These are phyloP conservation scores for Alternaria panax DNA, from an alignment of 2,329 filamentous ascomycete genomes.

Conservation along the genomic window DNA sequence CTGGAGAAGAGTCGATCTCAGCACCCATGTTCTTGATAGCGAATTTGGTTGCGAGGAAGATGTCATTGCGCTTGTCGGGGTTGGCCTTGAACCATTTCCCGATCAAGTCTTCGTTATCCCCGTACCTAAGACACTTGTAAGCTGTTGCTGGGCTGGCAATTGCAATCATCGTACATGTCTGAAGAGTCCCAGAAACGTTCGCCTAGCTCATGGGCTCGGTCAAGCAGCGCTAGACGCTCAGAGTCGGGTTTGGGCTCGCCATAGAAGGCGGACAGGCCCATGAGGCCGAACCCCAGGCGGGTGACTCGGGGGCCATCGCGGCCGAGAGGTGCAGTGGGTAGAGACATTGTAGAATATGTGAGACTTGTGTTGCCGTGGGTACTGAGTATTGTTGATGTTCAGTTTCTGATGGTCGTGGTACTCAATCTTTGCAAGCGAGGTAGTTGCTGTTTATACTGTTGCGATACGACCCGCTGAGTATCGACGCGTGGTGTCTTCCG, in stretches of 20 bases:
- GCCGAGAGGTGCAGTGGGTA: slow-evolving; percentile 59
- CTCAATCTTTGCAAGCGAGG: not conserved
- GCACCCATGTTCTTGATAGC: slow-evolving; percentile 53
- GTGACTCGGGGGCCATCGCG: slow-evolving; percentile 61
- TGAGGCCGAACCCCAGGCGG: slow-evolving; percentile 62
- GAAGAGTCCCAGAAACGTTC: slow-evolving; percentile 47
- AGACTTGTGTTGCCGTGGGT: not conserved
- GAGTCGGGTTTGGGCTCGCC: slow-evolving; percentile 57
- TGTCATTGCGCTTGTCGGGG: slow-evolving; percentile 53
- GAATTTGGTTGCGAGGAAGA: slow-evolving; percentile 55
- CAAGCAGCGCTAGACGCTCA: slow-evolving; percentile 61
- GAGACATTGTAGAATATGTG: slow-evolving; percentile 31
- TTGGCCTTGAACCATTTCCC: slow-evolving; percentile 47
- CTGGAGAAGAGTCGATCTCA: slow-evolving; percentile 50
- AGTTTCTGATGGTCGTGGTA: not conserved
- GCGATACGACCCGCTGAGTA: not conserved
- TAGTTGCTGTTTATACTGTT: not conserved
- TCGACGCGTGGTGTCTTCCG: not conserved
- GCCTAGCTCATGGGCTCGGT: slow-evolving; percentile 60
- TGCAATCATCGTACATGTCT: slow-evolving; percentile 29
- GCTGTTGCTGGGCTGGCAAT: not conserved
- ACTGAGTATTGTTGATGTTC: not conserved
- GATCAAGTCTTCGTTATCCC: slow-evolving; percentile 46
- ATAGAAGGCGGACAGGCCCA: slow-evolving; percentile 60
- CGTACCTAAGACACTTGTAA: slow-evolving; percentile 23